Base-by-base conservation (phyloP, 1,284 basidiomycete genomes). In the Rhizoctonia solani region DNA sequence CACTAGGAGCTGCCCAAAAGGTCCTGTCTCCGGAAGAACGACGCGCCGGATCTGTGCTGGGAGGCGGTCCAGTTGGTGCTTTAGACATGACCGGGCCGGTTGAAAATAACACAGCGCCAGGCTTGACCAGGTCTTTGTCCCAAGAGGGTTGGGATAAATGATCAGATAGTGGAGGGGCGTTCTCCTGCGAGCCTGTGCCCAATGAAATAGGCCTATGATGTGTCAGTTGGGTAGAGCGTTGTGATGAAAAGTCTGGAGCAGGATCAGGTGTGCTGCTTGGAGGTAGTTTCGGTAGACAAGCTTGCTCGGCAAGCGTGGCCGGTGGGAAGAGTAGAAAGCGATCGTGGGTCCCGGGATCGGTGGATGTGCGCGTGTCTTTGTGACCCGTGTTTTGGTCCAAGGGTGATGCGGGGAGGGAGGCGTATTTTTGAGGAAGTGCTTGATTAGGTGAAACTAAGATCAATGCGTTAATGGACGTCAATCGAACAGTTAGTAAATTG, bases 21-120 rank as follows among this genome's bases (percentile, higher is more conserved):
- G 58, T 11, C n/a, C 21, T 25, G 32, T 61, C 58, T 34, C 30
- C n/a, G 5, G 58, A 27, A 30, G 30, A 13, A 19, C 44, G 46
- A 47, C 46, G 37, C 25, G 32, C 49, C n/a, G 29, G 37, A 50
- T 65, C 58, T 30, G 46, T 23, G 32, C 50, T 46, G 58, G 58
- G 32, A 21, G 56, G 44, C 32, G 4, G 32, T 4, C 32, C 32
- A 11, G 4, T 34, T n/a, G 49, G 34, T 54, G 49, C 37, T 52
- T 53, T 65, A 9, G 61, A 23, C 61, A 65, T 65, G 39, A 53
- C 25, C 32, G 61, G 61, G 19, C 61, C 61, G 13, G 61, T 65
- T 25, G 61, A 65, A 32, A 65, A 65, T 29, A 65, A 21, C 27
- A 65, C 49, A 9, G 61, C 41, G 25, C 61, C 61, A 8, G 61